These are phyloP conservation scores for Microbotryomycetes sp. DNA, from an alignment of 1,284 basidiomycete species.

Conservation along the genomic window DNA sequence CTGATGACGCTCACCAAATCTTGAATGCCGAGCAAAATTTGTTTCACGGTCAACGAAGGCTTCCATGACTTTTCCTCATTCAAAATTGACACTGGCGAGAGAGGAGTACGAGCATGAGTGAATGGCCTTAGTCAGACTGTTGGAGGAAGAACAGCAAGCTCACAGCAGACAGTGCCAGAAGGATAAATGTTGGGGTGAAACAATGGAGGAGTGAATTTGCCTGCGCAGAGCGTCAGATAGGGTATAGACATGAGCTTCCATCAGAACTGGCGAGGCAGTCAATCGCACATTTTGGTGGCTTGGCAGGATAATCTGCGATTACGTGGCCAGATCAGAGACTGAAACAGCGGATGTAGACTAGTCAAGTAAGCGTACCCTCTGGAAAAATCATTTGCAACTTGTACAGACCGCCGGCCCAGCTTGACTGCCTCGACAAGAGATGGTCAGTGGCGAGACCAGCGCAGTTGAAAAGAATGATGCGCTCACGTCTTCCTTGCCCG, in stretches of 20 bases:
- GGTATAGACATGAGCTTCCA: too few relatives aligned
- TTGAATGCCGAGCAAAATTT: conserved; percentile 74
- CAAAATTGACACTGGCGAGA: conserved; percentile 65
- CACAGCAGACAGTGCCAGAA: conserved; percentile 85
- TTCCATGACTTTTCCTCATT: conserved; percentile 99
- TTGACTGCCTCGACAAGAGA: conserved; percentile 56
- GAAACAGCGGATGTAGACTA: too few relatives aligned
- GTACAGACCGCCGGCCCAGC: conserved; percentile 94
- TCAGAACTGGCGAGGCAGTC: too few relatives aligned
- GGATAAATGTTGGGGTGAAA: conserved; percentile 99
- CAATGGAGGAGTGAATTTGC: conserved; percentile 92
- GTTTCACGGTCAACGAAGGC: conserved; percentile 97
- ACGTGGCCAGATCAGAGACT: too few relatives aligned
- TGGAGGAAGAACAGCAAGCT: not conserved
- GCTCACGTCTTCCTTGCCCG: conserved; percentile 52
- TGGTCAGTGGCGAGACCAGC: not conserved
- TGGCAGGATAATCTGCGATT: conserved; percentile 79
- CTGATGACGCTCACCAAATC: conserved; percentile 24
- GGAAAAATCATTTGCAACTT: conserved; percentile 91
- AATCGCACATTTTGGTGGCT: conserved; percentile 82
- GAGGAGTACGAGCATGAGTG: not conserved
- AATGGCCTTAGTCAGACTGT: too few relatives aligned
- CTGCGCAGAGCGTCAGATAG: too few relatives aligned
- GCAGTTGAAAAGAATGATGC: conserved; percentile 48
- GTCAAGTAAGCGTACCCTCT: conserved; percentile 71